Conservation (phyloP, 352 stramenopile species). For the Sclerospora graminicola region DNA sequence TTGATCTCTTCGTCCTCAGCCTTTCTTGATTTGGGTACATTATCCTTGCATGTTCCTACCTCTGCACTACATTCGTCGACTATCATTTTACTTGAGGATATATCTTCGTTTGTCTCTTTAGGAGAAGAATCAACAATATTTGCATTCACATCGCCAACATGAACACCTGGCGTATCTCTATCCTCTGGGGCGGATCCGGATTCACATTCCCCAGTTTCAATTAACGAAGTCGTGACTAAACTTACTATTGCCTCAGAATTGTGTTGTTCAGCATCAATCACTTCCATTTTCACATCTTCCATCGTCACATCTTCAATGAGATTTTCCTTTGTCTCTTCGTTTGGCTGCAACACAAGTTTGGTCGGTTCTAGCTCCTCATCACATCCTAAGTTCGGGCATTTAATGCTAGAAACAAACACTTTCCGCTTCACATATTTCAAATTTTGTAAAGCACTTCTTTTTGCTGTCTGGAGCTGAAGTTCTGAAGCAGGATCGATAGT, state of each 20-base stretch:
- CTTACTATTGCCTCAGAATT: neutral
- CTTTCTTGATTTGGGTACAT: neutral
- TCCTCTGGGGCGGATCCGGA: neutral
- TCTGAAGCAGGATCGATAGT: conserved; percentile 1
- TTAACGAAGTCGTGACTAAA: neutral
- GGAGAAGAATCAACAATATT: neutral
- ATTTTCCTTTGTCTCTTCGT: conserved; percentile 19
- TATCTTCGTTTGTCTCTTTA: conserved; percentile 1
- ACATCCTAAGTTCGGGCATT: neutral
- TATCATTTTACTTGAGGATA: neutral
- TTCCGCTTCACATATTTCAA: conserved; percentile 48
- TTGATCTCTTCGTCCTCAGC: conserved; percentile 1
- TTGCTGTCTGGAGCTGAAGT: neutral
- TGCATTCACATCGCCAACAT: neutral
- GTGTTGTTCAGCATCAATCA: conserved; percentile 3
- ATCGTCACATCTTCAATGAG: neutral
- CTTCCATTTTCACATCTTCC: conserved; percentile 12
- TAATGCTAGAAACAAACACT: conserved; percentile 9
- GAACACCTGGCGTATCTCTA: neutral
- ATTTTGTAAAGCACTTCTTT: conserved; percentile 10
- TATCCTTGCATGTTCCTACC: conserved; percentile 1
- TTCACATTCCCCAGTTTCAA: neutral
- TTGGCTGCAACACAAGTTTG: neutral
- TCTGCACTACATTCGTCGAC: neutral
- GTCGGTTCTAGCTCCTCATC: neutral